Evolutionary conservation across 257 asterid genomes (phyloP).

Genomic region (Paraleonurus japonicus): DNA sequence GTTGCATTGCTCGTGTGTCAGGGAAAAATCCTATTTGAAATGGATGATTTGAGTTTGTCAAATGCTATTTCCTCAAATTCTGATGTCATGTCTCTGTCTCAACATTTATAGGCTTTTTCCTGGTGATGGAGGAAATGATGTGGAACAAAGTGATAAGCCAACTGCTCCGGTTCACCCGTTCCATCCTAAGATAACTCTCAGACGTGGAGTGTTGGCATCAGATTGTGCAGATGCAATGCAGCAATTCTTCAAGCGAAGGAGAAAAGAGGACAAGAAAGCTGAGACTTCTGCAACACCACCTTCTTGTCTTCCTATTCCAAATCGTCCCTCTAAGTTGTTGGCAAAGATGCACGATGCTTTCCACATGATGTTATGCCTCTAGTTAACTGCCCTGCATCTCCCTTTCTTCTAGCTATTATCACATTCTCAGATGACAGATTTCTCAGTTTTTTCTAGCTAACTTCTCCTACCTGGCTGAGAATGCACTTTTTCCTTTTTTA

Average conservation of each 20-base stretch:
- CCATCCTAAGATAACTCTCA: slow-evolving; percentile 75
- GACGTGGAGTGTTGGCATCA: slow-evolving; percentile 69
- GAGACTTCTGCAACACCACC: slow-evolving; percentile 45
- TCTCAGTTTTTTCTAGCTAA: not conserved
- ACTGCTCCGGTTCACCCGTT: slow-evolving; percentile 90
- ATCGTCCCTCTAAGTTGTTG: slow-evolving; percentile 58
- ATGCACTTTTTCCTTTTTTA: not conserved
- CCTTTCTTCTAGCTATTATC: not conserved
- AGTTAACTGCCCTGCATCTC: not conserved
- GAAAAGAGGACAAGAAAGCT: slow-evolving; percentile 62
- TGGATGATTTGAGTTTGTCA: not conserved
- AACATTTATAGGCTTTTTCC: slow-evolving; percentile 78
- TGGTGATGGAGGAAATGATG: slow-evolving; percentile 50
- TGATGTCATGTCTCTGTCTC: not conserved
- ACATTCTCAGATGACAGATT: not conserved
- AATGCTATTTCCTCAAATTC: not conserved
- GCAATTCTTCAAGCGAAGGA: slow-evolving; percentile 76
- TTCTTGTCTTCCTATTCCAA: slow-evolving; percentile 57
- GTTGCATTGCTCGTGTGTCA: not conserved
- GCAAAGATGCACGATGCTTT: slow-evolving; percentile 68
- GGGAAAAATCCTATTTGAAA: not conserved
- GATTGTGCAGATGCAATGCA: slow-evolving; percentile 96
- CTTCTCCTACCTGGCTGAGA: not conserved
- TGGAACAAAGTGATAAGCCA: slow-evolving; percentile 58
- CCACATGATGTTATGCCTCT: slow-evolving; percentile 65